These are phyloP conservation scores for Cynanchum wilfordii DNA, from an alignment of 257 asterid species.

Conservation along the genomic window DNA sequence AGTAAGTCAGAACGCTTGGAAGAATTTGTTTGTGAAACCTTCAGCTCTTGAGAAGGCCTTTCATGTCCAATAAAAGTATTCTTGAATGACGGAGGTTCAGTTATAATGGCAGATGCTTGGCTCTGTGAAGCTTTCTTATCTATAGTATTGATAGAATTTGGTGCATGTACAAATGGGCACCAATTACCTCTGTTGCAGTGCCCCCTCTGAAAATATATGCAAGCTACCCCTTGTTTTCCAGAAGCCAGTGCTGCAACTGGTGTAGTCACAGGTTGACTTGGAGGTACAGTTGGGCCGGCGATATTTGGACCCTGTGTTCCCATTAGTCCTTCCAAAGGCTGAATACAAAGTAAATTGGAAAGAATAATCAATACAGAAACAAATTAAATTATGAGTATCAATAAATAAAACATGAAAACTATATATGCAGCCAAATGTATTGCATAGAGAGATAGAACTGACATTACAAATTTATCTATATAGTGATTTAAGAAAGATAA, in stretches of 20 bases:
- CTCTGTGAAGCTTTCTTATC: slow-evolving; percentile 39
- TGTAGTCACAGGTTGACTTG: slow-evolving; percentile 33
- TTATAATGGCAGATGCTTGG: slow-evolving; percentile 13
- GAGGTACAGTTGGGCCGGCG: slow-evolving; percentile 40
- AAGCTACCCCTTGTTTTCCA: slow-evolving; percentile 60
- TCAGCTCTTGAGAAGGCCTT: slow-evolving; percentile 33
- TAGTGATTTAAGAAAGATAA: slow-evolving; percentile 8
- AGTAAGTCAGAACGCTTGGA: slow-evolving; percentile 32
- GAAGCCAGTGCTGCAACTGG: slow-evolving; percentile 35
- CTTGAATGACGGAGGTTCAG: slow-evolving; percentile 20
- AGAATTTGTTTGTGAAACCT: slow-evolving; percentile 25
- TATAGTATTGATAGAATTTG: slow-evolving; percentile 27
- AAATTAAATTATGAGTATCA: not conserved
- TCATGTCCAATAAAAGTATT: slow-evolving; percentile 26
- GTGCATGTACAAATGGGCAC: slow-evolving; percentile 72
- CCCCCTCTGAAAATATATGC: slow-evolving; percentile 78
- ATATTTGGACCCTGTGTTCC: slow-evolving; percentile 53
- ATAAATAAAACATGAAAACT: not conserved
- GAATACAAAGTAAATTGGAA: slow-evolving; percentile 20
- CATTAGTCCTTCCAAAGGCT: slow-evolving; percentile 82
- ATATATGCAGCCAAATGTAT: not conserved
- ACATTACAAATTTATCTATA: not conserved
- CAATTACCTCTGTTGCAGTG: slow-evolving; percentile 76
- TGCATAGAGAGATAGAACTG: not conserved
- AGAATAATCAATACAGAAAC: not conserved